Evolutionary conservation across 257 asterid species (phyloP).

Genomic region (Eucommia ulmoides): DNA sequence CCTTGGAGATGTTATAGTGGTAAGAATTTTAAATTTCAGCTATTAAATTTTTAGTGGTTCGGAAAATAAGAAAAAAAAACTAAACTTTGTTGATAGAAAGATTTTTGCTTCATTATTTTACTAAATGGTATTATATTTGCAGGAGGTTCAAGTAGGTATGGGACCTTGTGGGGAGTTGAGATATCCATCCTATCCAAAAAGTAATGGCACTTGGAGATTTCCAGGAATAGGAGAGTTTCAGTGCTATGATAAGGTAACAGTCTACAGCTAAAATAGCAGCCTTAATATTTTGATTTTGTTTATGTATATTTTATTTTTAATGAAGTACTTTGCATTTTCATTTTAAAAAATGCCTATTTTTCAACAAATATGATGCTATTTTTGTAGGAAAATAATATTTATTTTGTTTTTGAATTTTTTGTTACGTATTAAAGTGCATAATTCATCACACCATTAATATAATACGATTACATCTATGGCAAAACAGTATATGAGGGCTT

Average conservation of each 20-base stretch:
- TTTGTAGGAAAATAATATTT: too few relatives aligned
- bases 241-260: slow-evolving; percentile 57
- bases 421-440: too few relatives aligned
- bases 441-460: too few relatives aligned
- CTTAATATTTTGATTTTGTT: too few relatives aligned
- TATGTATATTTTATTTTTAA: too few relatives aligned
- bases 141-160: slow-evolving; percentile 95
- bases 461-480: not conserved
- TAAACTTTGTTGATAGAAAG: not conserved
- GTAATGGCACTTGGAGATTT: slow-evolving; percentile 81
- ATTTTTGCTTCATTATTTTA: slow-evolving; percentile 8
- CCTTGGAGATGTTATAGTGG: slow-evolving; percentile 64
- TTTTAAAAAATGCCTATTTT: too few relatives aligned
- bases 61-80: too few relatives aligned
- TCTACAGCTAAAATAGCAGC: slow-evolving; percentile 5
- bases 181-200: slow-evolving; percentile 92
- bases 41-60: not conserved
- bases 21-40: slow-evolving; percentile 14
- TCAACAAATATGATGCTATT: too few relatives aligned
- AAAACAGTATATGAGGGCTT: slow-evolving; percentile 81
- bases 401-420: too few relatives aligned
- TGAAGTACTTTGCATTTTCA: too few relatives aligned
- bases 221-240: slow-evolving; percentile 95
- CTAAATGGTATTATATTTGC: slow-evolving; percentile 13
- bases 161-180: slow-evolving; percentile 97